Evolutionary conservation across 352 stramenopile species (phyloP), one percentile per base, ranked within the genome.

Genomic region (Bremia lactucae): DNA sequence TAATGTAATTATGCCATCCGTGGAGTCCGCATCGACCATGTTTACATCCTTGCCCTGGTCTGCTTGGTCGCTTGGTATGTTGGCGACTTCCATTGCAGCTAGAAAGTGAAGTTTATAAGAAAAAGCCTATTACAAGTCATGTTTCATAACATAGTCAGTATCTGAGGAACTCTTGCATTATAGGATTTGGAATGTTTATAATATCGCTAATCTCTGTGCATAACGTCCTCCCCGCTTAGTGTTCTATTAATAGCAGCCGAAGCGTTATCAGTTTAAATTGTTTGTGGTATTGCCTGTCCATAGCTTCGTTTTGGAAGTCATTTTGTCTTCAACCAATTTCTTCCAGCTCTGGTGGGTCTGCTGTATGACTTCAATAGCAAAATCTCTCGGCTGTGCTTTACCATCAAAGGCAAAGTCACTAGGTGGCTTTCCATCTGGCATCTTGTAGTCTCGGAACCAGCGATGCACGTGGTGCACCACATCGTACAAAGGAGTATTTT

Each of bases 381-480:
- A 96, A 16, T 87, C 73, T 13, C 55, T 65, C 6, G 73, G 41
- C 52, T 83, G 87, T 46, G 80, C 94, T 52, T 96, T 78, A 29
- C 97, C 96, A 41, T 97, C 88, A 46, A 98, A 99, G 40, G 95
- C 96, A 67, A 99, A 99, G 36, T 82, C 77, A 70, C 98, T 99
- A 13, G 97, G 73, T 10, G 95, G 94, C 76, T 99, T 99, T 41
- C 96, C 95, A 69, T 99, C 96, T 13, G 96, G 96, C 46, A 98
- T 98, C 75, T 99, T 99, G 80, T 99, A 99, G 90, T 97, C 97
- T 36, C 95, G 76, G 74, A 99, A 98, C 96, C 96, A 99, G 60
- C 93, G 87, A 51, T 95, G 74, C 38, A 87, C 64, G 14, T 74
- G 44, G 3, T 59, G 36, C 18, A 96, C 68, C 10, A 72, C 57